Percentiles rank a stretch among this genome's conserved stretches.
phyloP scores from a whole-genome alignment of 768 basidiomycete species.

The Kwoniella europaea region DNA sequence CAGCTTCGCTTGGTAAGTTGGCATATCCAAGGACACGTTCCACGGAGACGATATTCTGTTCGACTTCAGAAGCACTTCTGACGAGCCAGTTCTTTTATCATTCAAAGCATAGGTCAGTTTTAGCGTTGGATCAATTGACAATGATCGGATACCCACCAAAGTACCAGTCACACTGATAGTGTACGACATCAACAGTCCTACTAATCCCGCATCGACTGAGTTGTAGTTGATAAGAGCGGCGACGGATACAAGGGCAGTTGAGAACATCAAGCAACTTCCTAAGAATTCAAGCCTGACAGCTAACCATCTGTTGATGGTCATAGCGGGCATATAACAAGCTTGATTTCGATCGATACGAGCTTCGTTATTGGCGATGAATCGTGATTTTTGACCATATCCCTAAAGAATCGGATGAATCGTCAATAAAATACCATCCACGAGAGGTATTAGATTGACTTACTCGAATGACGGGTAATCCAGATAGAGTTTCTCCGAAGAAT shows the following conservation, averaged over 20 bases:
- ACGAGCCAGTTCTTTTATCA: slow-evolving; percentile 57
- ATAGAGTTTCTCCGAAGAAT: slow-evolving; percentile 60
- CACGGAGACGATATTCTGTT: slow-evolving; percentile 58
- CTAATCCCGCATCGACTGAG: slow-evolving; percentile 79
- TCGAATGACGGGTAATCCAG: slow-evolving; percentile 51
- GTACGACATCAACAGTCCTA: slow-evolving; percentile 83
- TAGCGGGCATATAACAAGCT: slow-evolving; percentile 73
- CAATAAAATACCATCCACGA: background rate
- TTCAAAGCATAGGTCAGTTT: background rate
- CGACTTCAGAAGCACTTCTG: slow-evolving; percentile 56
- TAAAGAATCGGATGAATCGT: slow-evolving; percentile 9
- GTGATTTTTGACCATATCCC: slow-evolving; percentile 54
- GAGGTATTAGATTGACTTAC: slow-evolving; percentile 19
- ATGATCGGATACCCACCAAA: no score
- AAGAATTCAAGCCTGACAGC: slow-evolving; percentile 82
- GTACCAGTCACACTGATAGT: slow-evolving; percentile 82
- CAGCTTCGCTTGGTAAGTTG: slow-evolving; percentile 52
- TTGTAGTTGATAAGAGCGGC: slow-evolving; percentile 73
- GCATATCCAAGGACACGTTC: slow-evolving; percentile 57
- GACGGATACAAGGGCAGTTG: slow-evolving; percentile 71
- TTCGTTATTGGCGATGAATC: slow-evolving; percentile 58
- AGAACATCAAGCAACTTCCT: slow-evolving; percentile 77
- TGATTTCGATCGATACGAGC: slow-evolving; percentile 81
- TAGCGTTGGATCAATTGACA: no score
- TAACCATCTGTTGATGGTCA: slow-evolving; percentile 68